Percentiles rank a stretch among this genome's conserved stretches.
Evolutionary conservation across 805 yeast genomes (phyloP).

Genomic region (Starmerella kuoi): DNA sequence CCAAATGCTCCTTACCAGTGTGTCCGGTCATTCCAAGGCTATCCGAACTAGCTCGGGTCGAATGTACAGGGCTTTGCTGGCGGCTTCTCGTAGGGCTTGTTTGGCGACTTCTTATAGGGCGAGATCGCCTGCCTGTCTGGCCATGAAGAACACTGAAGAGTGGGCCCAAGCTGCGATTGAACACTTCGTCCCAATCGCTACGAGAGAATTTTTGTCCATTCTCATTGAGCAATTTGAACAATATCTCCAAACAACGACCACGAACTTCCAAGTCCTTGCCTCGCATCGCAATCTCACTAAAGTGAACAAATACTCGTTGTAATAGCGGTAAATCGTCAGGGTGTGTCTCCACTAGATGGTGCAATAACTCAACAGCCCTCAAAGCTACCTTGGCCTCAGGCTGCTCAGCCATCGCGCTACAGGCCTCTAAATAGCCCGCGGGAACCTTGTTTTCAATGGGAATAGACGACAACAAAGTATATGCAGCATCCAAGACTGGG

Average conservation of each 20-base stretch:
- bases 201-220: slow-evolving; percentile 67
- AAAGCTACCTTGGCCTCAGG: slow-evolving; percentile 63
- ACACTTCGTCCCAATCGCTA: slow-evolving; percentile 71
- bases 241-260: slow-evolving; percentile 67
- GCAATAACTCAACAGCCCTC: slow-evolving; percentile 65
- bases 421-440: slow-evolving; percentile 48
- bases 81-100: background rate
- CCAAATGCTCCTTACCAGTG: background rate
- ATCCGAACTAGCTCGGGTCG: background rate
- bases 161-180: slow-evolving; percentile 73
- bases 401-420: slow-evolving; percentile 74
- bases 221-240: slow-evolving; percentile 69
- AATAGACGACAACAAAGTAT: slow-evolving; percentile 12
- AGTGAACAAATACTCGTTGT: slow-evolving; percentile 49
- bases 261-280: slow-evolving; percentile 92
- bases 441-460: slow-evolving; percentile 30
- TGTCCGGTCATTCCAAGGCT: background rate
- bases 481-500: slow-evolving; percentile 15
- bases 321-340: slow-evolving; percentile 18
- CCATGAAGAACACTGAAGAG: slow-evolving; percentile 75
- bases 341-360: slow-evolving; percentile 29
- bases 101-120: slow-evolving; percentile 29
- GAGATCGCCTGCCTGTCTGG: slow-evolving; percentile 5
- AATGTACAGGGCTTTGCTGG: background rate
- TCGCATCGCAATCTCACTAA: slow-evolving; percentile 80